Base-by-base conservation (phyloP, 192 early-diverging fungal genomes). In the Coemansia sp. region DNA sequence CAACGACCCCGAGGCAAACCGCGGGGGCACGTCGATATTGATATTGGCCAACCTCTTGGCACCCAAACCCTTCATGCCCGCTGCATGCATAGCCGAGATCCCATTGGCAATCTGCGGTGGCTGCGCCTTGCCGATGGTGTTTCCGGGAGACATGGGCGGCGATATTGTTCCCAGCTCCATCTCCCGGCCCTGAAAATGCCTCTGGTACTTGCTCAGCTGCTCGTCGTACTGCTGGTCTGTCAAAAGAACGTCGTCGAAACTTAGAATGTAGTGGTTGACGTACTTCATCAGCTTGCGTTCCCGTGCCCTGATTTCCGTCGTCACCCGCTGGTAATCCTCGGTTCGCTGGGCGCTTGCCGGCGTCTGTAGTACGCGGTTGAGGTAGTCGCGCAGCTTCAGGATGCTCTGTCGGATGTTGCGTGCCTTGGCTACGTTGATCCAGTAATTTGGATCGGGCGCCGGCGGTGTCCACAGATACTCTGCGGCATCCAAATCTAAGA, bases 401-500 rank as follows among this genome's bases (percentile, higher is more conserved):
- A 80, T 55, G 20, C 45, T 60, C 16, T 55, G 59, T 8, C 72
- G 64, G 25, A 80, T 65, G 58, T 61, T 65, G 50, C 68, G 77
- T 30, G 77, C 77, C 55, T 67, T 70, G 25, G 64, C 61, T 20
- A 80, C 62, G 56, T 80, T 69, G 13, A 60, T 59, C 77, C 77
- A 80, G 65, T 80, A 80, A 19, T 62, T 64, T 4, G 71, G 68
- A 55, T 80, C 77, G 3, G 59, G 68, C 20, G 63, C 56, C 19
- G 75, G 75, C 61, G 75, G 70, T 47, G 70, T 69, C 75, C 75
- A 78, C 9, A 78, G 22, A 39, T 56, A 78, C 36, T 60, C 55
- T 30, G 30, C 19, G 53, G 4, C 23, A 42, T 35, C 28, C 23
- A 11, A 19, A 16, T 39, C 59, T 47, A n/a, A n/a, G n/a, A n/a